These are phyloP conservation scores for Seminavis robusta DNA, from an alignment of 108 stramenopile species.

Conservation along the genomic window DNA sequence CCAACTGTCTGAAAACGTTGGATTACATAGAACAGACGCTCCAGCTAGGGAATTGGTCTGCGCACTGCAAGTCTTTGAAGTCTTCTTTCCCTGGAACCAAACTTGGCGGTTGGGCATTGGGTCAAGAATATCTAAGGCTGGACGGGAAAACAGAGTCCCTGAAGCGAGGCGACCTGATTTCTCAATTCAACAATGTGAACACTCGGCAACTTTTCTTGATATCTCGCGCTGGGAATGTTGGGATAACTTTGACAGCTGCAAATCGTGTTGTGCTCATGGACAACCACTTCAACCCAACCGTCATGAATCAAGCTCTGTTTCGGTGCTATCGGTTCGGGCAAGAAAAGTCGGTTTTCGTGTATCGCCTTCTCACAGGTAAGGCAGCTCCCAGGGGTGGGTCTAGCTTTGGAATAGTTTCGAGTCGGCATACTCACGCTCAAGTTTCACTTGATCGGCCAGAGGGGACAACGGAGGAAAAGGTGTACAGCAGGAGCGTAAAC, in stretches of 20 bases:
- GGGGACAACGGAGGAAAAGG: slow-evolving; percentile 78
- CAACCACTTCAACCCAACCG: slow-evolving; percentile 62
- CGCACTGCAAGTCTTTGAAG: slow-evolving; percentile 20
- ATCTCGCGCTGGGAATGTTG: slow-evolving; percentile 20
- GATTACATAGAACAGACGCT: slow-evolving; percentile 59
- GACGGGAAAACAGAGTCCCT: slow-evolving; percentile 56
- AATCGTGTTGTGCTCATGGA: slow-evolving; percentile 61
- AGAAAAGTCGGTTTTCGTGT: slow-evolving; percentile 56
- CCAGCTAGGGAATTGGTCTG: slow-evolving; percentile 42
- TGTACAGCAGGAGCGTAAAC: slow-evolving; percentile 58
- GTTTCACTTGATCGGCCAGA: no score
- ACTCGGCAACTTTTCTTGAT: no score
- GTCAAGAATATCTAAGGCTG: slow-evolving; percentile 62
- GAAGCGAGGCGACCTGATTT: slow-evolving; percentile 57
- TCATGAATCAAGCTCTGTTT: slow-evolving; percentile 56
- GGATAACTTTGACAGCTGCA: slow-evolving; percentile 17
- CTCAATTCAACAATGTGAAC: slow-evolving; percentile 13
- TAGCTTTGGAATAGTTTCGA: no score
- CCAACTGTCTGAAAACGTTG: slow-evolving; percentile 61
- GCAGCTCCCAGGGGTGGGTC: no score
- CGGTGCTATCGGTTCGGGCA: slow-evolving; percentile 75
- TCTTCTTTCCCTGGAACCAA: slow-evolving; percentile 14
- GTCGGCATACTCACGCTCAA: no score
- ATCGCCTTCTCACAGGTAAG: slow-evolving; percentile 68
- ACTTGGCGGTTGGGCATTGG: slow-evolving; percentile 55